These are phyloP conservation scores for Nemania abortiva DNA, from an alignment of 2,329 filamentous ascomycete genomes.

Conservation along the genomic window DNA sequence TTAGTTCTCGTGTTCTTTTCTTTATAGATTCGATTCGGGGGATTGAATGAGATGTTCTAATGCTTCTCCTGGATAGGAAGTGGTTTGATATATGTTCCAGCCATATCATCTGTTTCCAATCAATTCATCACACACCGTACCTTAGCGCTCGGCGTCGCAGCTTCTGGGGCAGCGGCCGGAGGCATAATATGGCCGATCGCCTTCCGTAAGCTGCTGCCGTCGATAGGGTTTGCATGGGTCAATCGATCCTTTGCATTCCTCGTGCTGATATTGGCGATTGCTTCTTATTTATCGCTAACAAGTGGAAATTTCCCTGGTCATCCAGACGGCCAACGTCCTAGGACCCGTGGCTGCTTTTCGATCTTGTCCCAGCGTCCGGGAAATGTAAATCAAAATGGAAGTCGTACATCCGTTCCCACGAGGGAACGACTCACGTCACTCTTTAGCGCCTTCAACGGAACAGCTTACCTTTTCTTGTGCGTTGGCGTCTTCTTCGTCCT, in stretches of 20 bases:
- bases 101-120: slow-evolving; percentile 33
- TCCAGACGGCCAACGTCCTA: neutral
- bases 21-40: neutral
- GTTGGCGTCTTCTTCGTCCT: slow-evolving; percentile 20
- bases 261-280: slow-evolving; percentile 39
- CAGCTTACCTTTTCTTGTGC: slow-evolving; percentile 24
- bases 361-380: neutral
- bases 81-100: slow-evolving; percentile 38
- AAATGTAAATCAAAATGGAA: neutral
- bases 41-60: neutral
- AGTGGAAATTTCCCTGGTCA: neutral
- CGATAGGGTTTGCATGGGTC: slow-evolving; percentile 64
- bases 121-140: slow-evolving; percentile 31
- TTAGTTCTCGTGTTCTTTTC: neutral
- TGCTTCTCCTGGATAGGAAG: slow-evolving; percentile 8
- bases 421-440: neutral
- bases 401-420: neutral
- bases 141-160: slow-evolving; percentile 36
- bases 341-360: neutral
- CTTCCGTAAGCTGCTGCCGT: slow-evolving; percentile 55
- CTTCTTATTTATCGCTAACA: slow-evolving; percentile 16
- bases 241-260: slow-evolving; percentile 55
- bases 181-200: slow-evolving; percentile 50
- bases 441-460: slow-evolving; percentile 3
- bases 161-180: slow-evolving; percentile 40